phyloP scores from a whole-genome alignment of 345 rosid species.

The Jatropha curcas region DNA sequence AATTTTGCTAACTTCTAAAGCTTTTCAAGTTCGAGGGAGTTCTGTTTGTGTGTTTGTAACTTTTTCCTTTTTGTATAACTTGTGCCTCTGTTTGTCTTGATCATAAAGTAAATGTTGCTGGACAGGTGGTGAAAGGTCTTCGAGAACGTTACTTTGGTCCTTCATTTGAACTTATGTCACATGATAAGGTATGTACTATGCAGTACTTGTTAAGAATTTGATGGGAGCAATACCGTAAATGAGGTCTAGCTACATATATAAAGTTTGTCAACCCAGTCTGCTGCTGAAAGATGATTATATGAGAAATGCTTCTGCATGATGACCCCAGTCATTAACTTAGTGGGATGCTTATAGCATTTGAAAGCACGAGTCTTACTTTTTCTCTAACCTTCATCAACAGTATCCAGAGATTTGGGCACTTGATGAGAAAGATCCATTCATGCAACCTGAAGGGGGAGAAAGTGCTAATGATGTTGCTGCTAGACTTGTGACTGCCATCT shows the following conservation, averaged over 20 bases:
- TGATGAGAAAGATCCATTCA: constrained; percentile 80
- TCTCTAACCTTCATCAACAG: constrained; percentile 33
- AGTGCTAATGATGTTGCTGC: constrained; percentile 79
- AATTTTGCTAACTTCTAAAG: not conserved
- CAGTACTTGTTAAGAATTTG: not conserved
- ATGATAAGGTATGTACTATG: constrained; percentile 66
- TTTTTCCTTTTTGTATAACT: too few relatives aligned
- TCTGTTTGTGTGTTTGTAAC: too few relatives aligned
- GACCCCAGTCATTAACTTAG: not conserved
- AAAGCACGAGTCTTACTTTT: constrained; percentile 6
- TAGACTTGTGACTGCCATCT: constrained; percentile 63
- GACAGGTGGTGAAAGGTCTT: constrained; percentile 72
- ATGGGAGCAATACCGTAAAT: not conserved
- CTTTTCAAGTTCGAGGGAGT: too few relatives aligned
- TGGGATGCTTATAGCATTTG: not conserved
- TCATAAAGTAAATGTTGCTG: constrained; percentile 6
- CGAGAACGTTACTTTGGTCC: constrained; percentile 95
- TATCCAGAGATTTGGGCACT: constrained; percentile 81
- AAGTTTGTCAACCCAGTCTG: not conserved
- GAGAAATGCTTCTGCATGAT: not conserved
- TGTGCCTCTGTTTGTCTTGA: constrained; percentile 1
- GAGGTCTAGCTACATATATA: not conserved
- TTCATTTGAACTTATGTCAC: constrained; percentile 70
- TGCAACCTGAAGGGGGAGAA: constrained; percentile 76
- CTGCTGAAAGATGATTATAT: not conserved